Conservation (phyloP, 1,284 basidiomycete genomes). For the Melampsora occidentalis region DNA sequence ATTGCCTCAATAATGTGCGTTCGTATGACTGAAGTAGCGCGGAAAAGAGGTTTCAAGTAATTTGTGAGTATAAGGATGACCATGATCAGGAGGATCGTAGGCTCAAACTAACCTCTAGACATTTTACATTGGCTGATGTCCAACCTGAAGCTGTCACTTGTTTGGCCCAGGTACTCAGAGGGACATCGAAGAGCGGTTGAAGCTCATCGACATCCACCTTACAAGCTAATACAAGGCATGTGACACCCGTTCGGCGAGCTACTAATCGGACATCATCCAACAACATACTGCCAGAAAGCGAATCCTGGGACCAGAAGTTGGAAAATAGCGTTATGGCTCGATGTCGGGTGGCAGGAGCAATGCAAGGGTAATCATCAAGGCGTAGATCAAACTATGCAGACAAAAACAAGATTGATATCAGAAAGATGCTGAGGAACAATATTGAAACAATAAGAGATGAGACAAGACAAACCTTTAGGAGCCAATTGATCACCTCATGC, state of each 20-base stretch:
- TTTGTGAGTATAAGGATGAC: neutral
- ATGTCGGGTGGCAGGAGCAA: neutral
- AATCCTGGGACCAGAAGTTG: neutral
- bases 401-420: neutral
- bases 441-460: too few species aligned
- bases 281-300: neutral
- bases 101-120: neutral
- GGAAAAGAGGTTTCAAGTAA: too few species aligned
- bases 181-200: neutral
- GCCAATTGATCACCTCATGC: neutral
- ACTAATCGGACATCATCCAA: neutral
- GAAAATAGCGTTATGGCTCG: constrained; percentile 4
- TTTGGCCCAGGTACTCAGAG: neutral
- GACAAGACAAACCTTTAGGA: neutral
- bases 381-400: neutral
- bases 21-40: too few species aligned
- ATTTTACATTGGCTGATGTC: neutral
- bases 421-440: neutral
- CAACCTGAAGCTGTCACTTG: neutral
- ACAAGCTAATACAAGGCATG: neutral
- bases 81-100: neutral
- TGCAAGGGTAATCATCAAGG: neutral
- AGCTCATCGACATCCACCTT: neutral
- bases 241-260: neutral
- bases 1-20: neutral